Base-by-base conservation (phyloP, 1,284 basidiomycete genomes). In the Porodaedalea pini region DNA sequence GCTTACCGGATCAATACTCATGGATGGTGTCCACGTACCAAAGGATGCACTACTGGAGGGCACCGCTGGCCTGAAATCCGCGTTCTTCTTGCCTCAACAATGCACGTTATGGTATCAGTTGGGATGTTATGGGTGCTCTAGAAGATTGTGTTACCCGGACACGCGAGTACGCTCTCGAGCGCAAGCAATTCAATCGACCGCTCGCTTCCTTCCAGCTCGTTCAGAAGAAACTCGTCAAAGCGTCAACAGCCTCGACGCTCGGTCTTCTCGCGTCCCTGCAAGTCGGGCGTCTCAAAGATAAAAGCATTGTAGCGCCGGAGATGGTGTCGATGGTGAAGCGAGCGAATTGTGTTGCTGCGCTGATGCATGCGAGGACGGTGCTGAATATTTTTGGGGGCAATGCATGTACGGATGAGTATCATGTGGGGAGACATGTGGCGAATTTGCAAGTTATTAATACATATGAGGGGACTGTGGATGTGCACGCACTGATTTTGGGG, bases 141-240 rank as follows among this genome's bases (percentile, higher is more conserved):
- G 95, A 98, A 72, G 92, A 97, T 65, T 96, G 92, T 68, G 80
- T 98, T 34, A 70, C 79, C 44, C 83, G 85, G 51, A 83, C 95
- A 0, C 80, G 91, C 25, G 81, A 82, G 27, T 98, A 98, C 69
- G 90, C 92, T 1, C 81, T 98, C 21, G 93, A 98, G 68, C 80
- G 93, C 51, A 81, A 88, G 44, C 95, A 98, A 72, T 98, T 98
- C 75, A 78, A 83, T 36, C 85, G 90, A 36, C 94, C 94, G 0
- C 79, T 98, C 4, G 94, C 92, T 1, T 91, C 89, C 2, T 99
- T 97, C 83, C 96, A 99, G 72, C 83, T 94, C 17, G 82, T 98
- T 19, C 96, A 98, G 73, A 96, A 96, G 82, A 99, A 98, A 73
- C 80, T 99, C n/a, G 93, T 90, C 1, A 94, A 98, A 64, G 95